phyloP scores from a whole-genome alignment of 306 rosid genomes.

The Styphnolobium japonicum region DNA sequence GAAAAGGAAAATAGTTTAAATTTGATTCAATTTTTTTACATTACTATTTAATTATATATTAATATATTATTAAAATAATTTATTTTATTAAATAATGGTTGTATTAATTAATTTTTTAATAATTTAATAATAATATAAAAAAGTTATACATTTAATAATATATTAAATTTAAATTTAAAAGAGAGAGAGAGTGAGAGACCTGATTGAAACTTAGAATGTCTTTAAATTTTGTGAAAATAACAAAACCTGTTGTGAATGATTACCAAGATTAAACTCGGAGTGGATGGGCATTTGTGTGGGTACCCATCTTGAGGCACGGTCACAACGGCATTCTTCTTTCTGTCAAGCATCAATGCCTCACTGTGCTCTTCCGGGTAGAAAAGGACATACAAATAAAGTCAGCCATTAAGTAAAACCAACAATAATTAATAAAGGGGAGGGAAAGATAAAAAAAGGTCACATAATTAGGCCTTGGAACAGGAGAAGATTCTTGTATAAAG shows the following conservation, averaged over 20 bases:
- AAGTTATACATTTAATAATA: no score
- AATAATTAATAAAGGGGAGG: slow-evolving; percentile 13
- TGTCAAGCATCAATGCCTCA: slow-evolving; percentile 32
- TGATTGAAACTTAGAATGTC: not conserved
- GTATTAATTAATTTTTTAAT: no score
- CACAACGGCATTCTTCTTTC: slow-evolving; percentile 35
- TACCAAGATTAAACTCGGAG: not conserved
- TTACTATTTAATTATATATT: no score
- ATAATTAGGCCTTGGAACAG: slow-evolving; percentile 57
- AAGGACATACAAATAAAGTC: slow-evolving; percentile 39
- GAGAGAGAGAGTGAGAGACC: not conserved
- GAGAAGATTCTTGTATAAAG: slow-evolving; percentile 86
- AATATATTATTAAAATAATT: no score
- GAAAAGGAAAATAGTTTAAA: not conserved
- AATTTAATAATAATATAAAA: no score
- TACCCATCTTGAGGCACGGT: not conserved
- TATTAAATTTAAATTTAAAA: no score
- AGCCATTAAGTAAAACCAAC: slow-evolving; percentile 29
- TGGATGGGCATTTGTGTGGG: not conserved
- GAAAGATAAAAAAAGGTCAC: slow-evolving; percentile 15
- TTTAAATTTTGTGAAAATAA: not conserved
- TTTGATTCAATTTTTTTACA: no score
- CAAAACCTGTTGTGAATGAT: not conserved
- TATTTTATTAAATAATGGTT: no score
- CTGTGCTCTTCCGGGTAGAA: slow-evolving; percentile 23